A percentile compares a stretch with the other conserved stretches of the same genome.
Evolutionary conservation across 768 basidiomycete species (phyloP).

Genomic region (Lactarius vividus): DNA sequence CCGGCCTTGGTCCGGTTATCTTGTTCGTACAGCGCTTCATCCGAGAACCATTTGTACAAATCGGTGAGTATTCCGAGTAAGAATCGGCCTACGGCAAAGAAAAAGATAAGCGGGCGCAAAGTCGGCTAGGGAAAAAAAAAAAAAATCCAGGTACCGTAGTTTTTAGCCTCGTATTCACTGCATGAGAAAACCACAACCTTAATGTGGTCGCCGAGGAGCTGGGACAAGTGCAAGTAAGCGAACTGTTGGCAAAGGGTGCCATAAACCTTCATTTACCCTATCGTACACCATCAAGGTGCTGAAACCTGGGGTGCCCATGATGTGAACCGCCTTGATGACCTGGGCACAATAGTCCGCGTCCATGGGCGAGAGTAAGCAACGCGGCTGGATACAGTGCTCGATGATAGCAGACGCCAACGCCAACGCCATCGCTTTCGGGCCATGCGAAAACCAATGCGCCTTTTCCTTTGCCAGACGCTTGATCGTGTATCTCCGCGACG

Average conservation of each 20-base stretch:
- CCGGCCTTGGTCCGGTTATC: constrained; percentile 66
- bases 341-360: constrained; percentile 94
- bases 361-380: constrained; percentile 91
- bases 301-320: constrained; percentile 86
- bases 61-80: constrained; percentile 75
- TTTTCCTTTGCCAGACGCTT: constrained; percentile 78
- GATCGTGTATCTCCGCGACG: constrained; percentile 67
- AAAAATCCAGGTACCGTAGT: constrained; percentile 63
- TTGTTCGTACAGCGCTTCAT: constrained; percentile 69
- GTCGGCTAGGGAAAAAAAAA: neutral
- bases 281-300: constrained; percentile 84
- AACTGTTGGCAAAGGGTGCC: constrained; percentile 19
- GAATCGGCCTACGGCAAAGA: constrained; percentile 67
- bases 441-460: constrained; percentile 76
- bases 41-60: constrained; percentile 73
- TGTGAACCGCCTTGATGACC: constrained; percentile 85
- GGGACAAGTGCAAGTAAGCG: constrained; percentile 12
- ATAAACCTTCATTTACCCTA: constrained; percentile 45
- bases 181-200: constrained; percentile 86
- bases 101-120: neutral
- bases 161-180: constrained; percentile 94
- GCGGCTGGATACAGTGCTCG: constrained; percentile 91
- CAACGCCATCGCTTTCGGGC: constrained; percentile 44
- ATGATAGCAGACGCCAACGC: constrained; percentile 62
- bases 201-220: constrained; percentile 85